Evolutionary conservation across 1,284 basidiomycete species (phyloP), one percentile per base, ranked within the genome.

Genomic region (Irpex sp.): DNA sequence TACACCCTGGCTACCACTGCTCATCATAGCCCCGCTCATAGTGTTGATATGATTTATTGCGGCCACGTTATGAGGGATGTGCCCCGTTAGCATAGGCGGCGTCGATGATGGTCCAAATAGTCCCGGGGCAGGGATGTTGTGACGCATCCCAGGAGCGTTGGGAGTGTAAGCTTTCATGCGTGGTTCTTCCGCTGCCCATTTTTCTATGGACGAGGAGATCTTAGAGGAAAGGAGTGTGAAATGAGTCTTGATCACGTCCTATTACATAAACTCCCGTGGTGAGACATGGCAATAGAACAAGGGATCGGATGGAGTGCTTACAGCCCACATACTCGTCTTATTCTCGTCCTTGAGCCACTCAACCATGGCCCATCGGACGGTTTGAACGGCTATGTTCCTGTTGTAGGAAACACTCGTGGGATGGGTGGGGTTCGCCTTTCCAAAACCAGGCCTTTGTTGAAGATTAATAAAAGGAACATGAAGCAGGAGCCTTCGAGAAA

Each of bases 241-340:
- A 64, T 83, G 82, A 15, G 78, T 79, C 37, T 70, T 73, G 64
- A 83, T 83, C 57, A 83, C 80, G 62, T 83, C 81, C 83, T 83
- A 64, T 8, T 60, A 50, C 49, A 43, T 26, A 49, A 47, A 55
- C 6, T 51, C 3, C 3, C 39, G 21, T 36, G 17, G 50, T 47
- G 33, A n/a, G 60, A 31, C 33, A 56, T 9, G 36, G 56, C 1
- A 31, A 46, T 31, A 31, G 31, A 31, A 31, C 31, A 31, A 31
- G 5, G 31, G 31, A 31, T 31, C 31, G 5, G 31, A 31, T n/a
- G 1, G 43, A 49, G 46, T 3, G 71, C 77, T 60, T 64, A 83
- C 82, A 60, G 69, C 74, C 82, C 83, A 84, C 31, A 83, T 75
- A n/a, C 79, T 76, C 55, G 73, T 50, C 54, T 70, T 70, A 63